Conservation (phyloP, 495 filamentous ascomycete species). For the Astrocystis sublimbata region DNA sequence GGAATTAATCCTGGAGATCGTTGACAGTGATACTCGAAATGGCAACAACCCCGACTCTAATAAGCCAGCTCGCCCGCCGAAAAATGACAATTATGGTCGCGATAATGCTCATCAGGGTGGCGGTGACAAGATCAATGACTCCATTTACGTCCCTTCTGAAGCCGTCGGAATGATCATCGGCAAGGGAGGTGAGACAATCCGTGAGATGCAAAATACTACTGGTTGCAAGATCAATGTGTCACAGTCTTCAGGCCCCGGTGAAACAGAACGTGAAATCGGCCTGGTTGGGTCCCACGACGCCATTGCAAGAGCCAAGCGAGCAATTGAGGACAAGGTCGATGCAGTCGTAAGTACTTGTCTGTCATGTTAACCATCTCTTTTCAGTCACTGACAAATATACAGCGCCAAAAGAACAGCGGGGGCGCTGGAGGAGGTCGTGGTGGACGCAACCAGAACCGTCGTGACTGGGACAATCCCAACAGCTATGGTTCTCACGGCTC, state of each 20-base stretch:
- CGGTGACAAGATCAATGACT: conserved; percentile 70
- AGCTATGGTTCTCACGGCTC: conserved; percentile 38
- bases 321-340: conserved; percentile 87
- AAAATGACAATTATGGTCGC: conserved; percentile 27
- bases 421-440: conserved; percentile 39
- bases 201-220: conserved; percentile 78
- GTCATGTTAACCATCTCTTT: background rate
- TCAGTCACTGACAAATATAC: conserved; percentile 29
- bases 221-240: conserved; percentile 91
- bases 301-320: conserved; percentile 70
- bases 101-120: conserved; percentile 45
- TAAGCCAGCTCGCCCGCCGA: conserved; percentile 26
- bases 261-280: conserved; percentile 76
- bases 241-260: conserved; percentile 64
- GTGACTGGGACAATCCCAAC: conserved; percentile 44
- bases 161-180: conserved; percentile 91
- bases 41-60: conserved; percentile 34
- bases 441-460: conserved; percentile 43
- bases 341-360: conserved; percentile 60
- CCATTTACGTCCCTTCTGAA: conserved; percentile 77
- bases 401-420: conserved; percentile 57
- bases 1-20: conserved; percentile 81
- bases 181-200: conserved; percentile 83
- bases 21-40: conserved; percentile 77
- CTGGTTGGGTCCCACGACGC: conserved; percentile 71